Conservation (phyloP, 345 rosid species). For the Arabidopsis arenosa region DNA sequence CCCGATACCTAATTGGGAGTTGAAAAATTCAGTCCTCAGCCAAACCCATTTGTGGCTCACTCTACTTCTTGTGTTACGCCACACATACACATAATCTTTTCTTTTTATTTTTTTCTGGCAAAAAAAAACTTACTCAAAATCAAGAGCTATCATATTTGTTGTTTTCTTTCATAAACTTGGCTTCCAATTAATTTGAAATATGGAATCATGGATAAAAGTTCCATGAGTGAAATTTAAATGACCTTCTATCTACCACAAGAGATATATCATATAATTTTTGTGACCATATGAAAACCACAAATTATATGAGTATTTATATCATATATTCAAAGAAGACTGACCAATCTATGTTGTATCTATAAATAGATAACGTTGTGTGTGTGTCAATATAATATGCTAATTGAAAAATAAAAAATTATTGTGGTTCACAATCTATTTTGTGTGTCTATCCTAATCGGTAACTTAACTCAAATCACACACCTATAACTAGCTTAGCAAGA, state of each 20-base stretch:
- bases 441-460: constrained; percentile 46
- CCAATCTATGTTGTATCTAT: constrained; percentile 17
- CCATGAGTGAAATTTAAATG: not conserved
- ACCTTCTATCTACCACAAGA: not conserved
- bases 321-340: constrained; percentile 23
- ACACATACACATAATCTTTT: constrained; percentile 24
- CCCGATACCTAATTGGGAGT: constrained; percentile 49
- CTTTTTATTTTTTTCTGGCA: not conserved
- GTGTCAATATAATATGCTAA: not conserved
- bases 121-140: constrained; percentile 1
- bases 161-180: not conserved
- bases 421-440: constrained; percentile 34
- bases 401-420: not conserved
- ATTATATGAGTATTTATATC: not conserved
- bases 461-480: constrained; percentile 36
- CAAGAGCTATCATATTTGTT: not conserved
- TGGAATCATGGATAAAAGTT: not conserved
- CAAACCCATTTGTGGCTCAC: constrained; percentile 43
- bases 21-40: constrained; percentile 43
- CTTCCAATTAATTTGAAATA: not conserved
- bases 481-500: constrained; percentile 20
- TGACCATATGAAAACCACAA: constrained; percentile 14
- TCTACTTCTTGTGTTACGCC: constrained; percentile 43
- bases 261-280: not conserved
- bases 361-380: constrained; percentile 1